A percentile compares a stretch with the other conserved stretches of the same genome.
Conservation (phyloP, 495 filamentous ascomycete species). For the Apiosordaria backusii region DNA sequence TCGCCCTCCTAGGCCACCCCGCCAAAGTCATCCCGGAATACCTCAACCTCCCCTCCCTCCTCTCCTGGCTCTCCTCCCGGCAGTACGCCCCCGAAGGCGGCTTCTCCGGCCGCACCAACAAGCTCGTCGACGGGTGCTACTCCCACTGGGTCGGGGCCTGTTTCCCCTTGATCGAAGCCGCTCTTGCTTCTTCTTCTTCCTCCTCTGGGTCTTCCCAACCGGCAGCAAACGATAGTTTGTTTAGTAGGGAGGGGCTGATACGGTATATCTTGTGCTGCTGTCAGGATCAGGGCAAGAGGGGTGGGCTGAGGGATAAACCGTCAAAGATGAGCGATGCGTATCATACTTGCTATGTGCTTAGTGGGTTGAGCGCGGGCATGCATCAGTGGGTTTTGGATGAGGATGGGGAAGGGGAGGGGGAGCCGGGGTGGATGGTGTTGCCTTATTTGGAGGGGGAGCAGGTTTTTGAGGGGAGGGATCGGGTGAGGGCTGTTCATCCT, state of each 20-base stretch:
- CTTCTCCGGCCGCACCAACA: constrained; percentile 91
- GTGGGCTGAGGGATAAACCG: constrained; percentile 92
- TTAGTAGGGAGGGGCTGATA: constrained; percentile 77
- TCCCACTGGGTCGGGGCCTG: constrained; percentile 95
- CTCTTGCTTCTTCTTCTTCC: constrained; percentile 38
- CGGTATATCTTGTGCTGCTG: constrained; percentile 88
- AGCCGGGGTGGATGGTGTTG: constrained; percentile 55
- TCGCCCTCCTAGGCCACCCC: constrained; percentile 78
- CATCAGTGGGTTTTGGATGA: constrained; percentile 61
- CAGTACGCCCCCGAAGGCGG: constrained; percentile 93
- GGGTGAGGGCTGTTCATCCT: constrained; percentile 65
- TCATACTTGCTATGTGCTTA: constrained; percentile 86
- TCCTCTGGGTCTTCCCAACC: constrained; percentile 17
- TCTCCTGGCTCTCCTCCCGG: constrained; percentile 82
- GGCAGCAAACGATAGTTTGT: constrained; percentile 47
- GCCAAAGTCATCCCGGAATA: constrained; percentile 63
- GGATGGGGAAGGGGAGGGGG: constrained; percentile 16
- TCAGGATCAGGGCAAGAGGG: constrained; percentile 62
- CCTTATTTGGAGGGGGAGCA: constrained; percentile 47
- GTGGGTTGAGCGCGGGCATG: constrained; percentile 79
- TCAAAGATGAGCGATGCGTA: constrained; percentile 83
- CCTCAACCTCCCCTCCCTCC: constrained; percentile 71
- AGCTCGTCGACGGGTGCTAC: constrained; percentile 96
- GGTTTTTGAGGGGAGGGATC: constrained; percentile 50
- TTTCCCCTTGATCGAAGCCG: constrained; percentile 87